Base-by-base conservation (phyloP, 192 early-diverging fungal species). In the Gamsiella multidivaricata region DNA sequence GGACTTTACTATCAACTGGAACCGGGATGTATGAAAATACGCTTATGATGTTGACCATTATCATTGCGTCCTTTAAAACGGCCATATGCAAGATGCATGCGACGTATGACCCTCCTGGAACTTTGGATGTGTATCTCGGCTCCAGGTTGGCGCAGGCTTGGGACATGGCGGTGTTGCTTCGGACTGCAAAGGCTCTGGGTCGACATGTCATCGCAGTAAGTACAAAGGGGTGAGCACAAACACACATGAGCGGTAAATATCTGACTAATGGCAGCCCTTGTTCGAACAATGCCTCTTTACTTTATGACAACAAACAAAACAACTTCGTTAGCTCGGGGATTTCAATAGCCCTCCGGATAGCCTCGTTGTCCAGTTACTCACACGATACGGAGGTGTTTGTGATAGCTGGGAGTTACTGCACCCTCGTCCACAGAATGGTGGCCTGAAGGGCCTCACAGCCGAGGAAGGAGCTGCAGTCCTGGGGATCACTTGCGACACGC, bases 401-500 rank as follows among this genome's bases (percentile, higher is more conserved):
- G 87, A 88, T 49, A 75, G 83, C 28, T 88, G 87, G 87, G 26
- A 46, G 12, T 47, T 61, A n/a, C 34, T 81, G 7, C 67, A 79
- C 25, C 66, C 52, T 57, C 39, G 33, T 28, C 67, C 18, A 11
- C 57, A 31, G 51, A 9, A 18, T 18, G 28, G 28, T 26, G 31
- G 14, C 4, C 58, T 52, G 10, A 51, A 3, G 14, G 36, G 45
- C 36, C 45, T 76, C 23, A 46, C 59, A 5, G 42, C 64, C 8
- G 58, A 67, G 42, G 45, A 76, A 56, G 57, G 64, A 17, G 56
- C 78, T 8, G 15, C 47, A 0, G 36, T 70, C 5, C 65, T 85
- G 37, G 87, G 87, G 2, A 71, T 80, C 28, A 86, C 87, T 18
- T 85, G 84, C 52, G 80, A 87, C 23, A 85, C 85, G 0, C 83